Percentiles rank a stretch among this genome's conserved stretches.
phyloP scores from a whole-genome alignment of 306 rosid genomes.

The Cucumis sativus region Cucumber_9930_V3 NC_026660.2:15832501-15833000 shows the following conservation, averaged over 20 bases:
- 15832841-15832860: background rate
- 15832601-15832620: too few species aligned
- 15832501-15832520: too few species aligned
- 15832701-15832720: background rate
- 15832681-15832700: background rate
- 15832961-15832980: background rate
- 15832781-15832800: background rate
- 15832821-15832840: background rate
- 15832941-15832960: background rate
- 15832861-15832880: background rate
- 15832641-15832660: background rate
- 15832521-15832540: background rate
- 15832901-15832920: background rate
- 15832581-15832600: too few species aligned
- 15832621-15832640: background rate
- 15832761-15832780: background rate
- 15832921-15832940: background rate
- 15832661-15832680: background rate
- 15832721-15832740: background rate
- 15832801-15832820: background rate
- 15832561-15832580: too few species aligned
- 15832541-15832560: too few species aligned
- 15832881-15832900: background rate
- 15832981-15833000: slow-evolving; percentile 36
- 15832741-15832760: background rate